Evolutionary conservation across 371 early-diverging fungal species (phyloP).

Genomic region (Mucor irregularis): DNA sequence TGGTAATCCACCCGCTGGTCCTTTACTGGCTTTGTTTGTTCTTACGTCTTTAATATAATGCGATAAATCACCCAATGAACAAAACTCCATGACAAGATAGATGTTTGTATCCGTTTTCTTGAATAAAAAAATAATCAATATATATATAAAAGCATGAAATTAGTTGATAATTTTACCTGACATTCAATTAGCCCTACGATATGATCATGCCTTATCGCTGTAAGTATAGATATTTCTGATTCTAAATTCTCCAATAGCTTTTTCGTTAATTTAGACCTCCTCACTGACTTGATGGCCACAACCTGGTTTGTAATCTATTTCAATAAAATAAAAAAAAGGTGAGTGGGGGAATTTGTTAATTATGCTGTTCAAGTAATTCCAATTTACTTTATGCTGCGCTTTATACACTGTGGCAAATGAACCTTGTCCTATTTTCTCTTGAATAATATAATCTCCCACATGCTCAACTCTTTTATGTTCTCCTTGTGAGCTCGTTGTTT

Average conservation of each 20-base stretch:
- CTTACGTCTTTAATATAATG: conserved; percentile 78
- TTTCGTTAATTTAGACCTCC: conserved; percentile 80
- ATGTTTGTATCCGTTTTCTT: conserved; percentile 89
- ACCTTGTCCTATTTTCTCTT: conserved; percentile 85
- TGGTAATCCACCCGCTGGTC: conserved; percentile 70
- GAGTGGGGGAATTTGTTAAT: not conserved
- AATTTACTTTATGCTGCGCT: conserved; percentile 69
- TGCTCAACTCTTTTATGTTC: conserved; percentile 11
- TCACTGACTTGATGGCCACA: conserved; percentile 91
- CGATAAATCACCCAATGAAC: conserved; percentile 89
- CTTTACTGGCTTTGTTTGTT: conserved; percentile 41
- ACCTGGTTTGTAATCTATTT: conserved; percentile 53
- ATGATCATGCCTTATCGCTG: conserved; percentile 78
- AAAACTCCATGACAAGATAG: conserved; percentile 94
- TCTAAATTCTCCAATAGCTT: conserved; percentile 90
- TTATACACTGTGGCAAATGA: conserved; percentile 95
- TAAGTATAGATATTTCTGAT: conserved; percentile 89
- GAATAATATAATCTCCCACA: conserved; percentile 69
- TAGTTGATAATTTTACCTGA: conserved; percentile 56
- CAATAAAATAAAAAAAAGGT: not conserved
- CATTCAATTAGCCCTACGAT: conserved; percentile 86
- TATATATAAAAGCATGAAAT: not conserved
- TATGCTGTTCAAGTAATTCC: conserved; percentile 3
- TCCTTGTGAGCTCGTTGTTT: too few species aligned
- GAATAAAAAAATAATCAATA: not conserved